phyloP scores from a whole-genome alignment of 2,329 filamentous ascomycete species.

The Bipolaris oryzae region DNA sequence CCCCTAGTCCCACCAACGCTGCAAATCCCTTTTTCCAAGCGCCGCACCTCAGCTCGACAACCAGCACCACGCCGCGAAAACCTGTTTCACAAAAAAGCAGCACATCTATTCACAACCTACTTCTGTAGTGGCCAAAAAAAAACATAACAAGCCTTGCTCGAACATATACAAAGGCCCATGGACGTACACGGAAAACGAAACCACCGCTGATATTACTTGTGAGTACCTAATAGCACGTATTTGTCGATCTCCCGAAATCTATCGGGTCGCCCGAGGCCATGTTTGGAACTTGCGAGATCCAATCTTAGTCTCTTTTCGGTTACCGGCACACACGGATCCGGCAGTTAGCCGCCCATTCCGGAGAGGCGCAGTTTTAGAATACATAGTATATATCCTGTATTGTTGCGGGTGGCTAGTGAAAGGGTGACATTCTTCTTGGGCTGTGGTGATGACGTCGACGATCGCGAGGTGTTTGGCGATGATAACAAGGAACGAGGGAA shows the following conservation, averaged over 20 bases:
- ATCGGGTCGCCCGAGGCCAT: conserved; percentile 7
- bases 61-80: not conserved
- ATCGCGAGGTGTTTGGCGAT: not conserved
- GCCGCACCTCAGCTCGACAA: not conserved
- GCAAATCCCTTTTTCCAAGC: not conserved
- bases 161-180: not conserved
- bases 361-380: too few relatives aligned
- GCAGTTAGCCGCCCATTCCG: not conserved
- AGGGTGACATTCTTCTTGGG: not conserved
- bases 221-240: not conserved
- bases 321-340: conserved; percentile 4
- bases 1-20: not conserved
- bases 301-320: conserved; percentile 2
- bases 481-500: too few relatives aligned
- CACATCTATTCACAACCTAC: not conserved
- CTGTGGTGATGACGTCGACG: conserved; percentile 10
- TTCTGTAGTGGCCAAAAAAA: not conserved
- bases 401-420: too few relatives aligned
- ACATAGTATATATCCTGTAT: too few relatives aligned
- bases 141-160: not conserved
- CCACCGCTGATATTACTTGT: too few relatives aligned
- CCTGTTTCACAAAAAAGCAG: not conserved
- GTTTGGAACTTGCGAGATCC: too few relatives aligned
- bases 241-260: conserved; percentile 25
- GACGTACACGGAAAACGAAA: too few relatives aligned